Evolutionary conservation across 805 yeast species (phyloP), one percentile per base, ranked within the genome.

Genomic region (Teunomyces kruisii): DNA sequence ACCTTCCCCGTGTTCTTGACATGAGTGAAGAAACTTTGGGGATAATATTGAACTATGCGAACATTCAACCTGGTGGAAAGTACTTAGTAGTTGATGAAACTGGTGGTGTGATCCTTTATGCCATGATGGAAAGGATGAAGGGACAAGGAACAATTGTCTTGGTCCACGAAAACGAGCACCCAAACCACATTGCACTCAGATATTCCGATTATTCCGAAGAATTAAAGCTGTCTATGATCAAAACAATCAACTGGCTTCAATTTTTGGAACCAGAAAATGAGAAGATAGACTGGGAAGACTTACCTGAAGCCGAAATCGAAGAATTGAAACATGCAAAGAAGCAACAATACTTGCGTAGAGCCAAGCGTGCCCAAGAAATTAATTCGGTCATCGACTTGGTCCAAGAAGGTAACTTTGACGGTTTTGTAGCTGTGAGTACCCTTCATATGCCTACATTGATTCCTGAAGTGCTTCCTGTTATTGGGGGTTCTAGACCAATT

Each of bases 141-240:
- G 96, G 96, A 10, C 69, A 80, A 42, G 84, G 84, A 9, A 60
- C 73, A 3, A 80, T 94, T 36, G 74, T 88, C 2, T 75, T 88
- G 15, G 72, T 84, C 1, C 97, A 94, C 65, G 99, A 94, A 60
- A 89, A 89, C 64, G 99, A 94, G 63, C 97, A 92, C 59, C 83
- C 96, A 2, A 91, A 91, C 59, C 68, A 84, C 22, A 85, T 85
- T 47, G 79, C 87, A 0, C 66, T 92, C 46, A 78, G 80, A 49
- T 81, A 80, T 57, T 76, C 89, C 39, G 84, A 86, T 58, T 81
- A 77, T 59, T 58, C 86, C 1, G 81, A 78, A 26, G 78, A 75
- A 22, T 61, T 73, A 38, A 69, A 79, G 27, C 67, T 72, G 24
- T 62, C 69, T 17, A 80, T 85, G 75, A 78, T 90, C 41, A 79